Conservation (phyloP, 805 yeast species). For the Candida sonorensis region DNA sequence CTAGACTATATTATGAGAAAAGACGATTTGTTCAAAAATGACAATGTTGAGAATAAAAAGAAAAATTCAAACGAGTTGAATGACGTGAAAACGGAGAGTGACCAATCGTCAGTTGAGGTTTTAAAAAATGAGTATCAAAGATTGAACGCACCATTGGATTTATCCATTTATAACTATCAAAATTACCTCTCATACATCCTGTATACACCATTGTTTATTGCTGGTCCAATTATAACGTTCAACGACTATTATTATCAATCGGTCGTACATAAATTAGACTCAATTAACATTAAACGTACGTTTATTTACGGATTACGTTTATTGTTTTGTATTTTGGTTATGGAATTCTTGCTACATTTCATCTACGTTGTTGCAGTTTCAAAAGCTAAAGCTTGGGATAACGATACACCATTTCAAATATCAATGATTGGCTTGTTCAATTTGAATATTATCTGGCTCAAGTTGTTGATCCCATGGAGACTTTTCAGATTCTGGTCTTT, state of each 20-base stretch:
- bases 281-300: slow-evolving; percentile 50
- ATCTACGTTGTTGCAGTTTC: slow-evolving; percentile 93
- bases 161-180: slow-evolving; percentile 50
- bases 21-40: slow-evolving; percentile 6
- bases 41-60: slow-evolving; percentile 13
- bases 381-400: slow-evolving; percentile 82
- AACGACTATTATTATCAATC: slow-evolving; percentile 87
- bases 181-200: slow-evolving; percentile 72
- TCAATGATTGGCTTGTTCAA: slow-evolving; percentile 93
- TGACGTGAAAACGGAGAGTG: too few relatives aligned
- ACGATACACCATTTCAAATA: slow-evolving; percentile 84
- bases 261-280: slow-evolving; percentile 51
- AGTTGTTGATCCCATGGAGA: slow-evolving; percentile 92
- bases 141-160: slow-evolving; percentile 53
- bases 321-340: slow-evolving; percentile 64
- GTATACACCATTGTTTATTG: slow-evolving; percentile 86
- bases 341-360: slow-evolving; percentile 85
- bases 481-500: slow-evolving; percentile 89
- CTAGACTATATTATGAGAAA: slow-evolving; percentile 58
- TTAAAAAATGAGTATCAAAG: slow-evolving; percentile 37
- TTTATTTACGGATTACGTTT: slow-evolving; percentile 62
- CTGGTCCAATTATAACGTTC: slow-evolving; percentile 91
- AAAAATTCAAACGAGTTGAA: slow-evolving; percentile 8
- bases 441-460: slow-evolving; percentile 87
- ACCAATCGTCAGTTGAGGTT: too few relatives aligned